Evolutionary conservation across 345 rosid species (phyloP), one percentile per base, ranked within the genome.

Genomic region (Nasturtium officinale): DNA sequence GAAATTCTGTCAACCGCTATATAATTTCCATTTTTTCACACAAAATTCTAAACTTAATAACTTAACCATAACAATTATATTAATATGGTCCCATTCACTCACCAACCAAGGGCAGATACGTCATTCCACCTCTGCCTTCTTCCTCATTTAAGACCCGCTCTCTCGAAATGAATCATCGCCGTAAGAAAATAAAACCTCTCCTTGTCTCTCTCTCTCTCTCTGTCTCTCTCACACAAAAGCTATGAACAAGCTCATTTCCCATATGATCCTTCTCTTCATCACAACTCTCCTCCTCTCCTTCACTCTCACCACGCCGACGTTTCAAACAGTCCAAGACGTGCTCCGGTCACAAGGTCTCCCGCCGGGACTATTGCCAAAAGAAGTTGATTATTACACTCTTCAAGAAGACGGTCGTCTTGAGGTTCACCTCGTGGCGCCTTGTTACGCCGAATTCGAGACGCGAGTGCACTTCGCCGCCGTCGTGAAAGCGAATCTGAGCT

Each of bases 341-440:
- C 97, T 93, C 8, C 83, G 84, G 60, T 84, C 94, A 30, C 83
- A 80, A 60, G 98, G 97, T 18, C 76, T 93, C 48, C 98, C 98
- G 4, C 87, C 89, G 0, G 98, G 98, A 26, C 85, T 93, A 0
- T 69, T 93, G 13, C 98, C 98, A 0, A 84, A 80, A 69, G 96
- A 85, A 43, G 95, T 95, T 61, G 88, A 82, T 54, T 91, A 92
- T 25, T 95, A 80, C 78, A 64, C 76, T 6, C 74, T 95, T 32
- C 61, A 85, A 43, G 75, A 75, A 8, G 74, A 85, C 65, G 99
- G 97, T n/a, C 75, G 69, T 12, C 86, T 95, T 0, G 93, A 95
- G 85, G 96, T 95, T 23, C 77, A 65, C 63, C 87, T 95, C 3
- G 88, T 81, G 6, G 89, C 83, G 3, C 98, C 98, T 2, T 94